Base-by-base conservation (phyloP, 2,329 filamentous ascomycete genomes). In the Paracorniculantispora psalliotae region DNA sequence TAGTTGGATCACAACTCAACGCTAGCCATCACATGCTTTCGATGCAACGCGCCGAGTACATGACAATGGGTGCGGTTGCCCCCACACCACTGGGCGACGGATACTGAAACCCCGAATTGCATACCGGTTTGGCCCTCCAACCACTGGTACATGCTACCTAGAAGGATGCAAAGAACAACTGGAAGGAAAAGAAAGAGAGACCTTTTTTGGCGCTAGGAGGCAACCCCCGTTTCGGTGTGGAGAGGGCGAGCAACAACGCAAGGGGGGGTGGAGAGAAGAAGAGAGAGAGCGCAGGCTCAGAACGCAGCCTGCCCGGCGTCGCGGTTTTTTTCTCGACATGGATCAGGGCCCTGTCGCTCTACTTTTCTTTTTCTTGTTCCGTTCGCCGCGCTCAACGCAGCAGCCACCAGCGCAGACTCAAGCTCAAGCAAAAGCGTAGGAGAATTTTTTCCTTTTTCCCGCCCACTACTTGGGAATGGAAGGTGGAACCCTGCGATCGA, bases 401-500 rank as follows among this genome's bases (percentile, higher is more conserved):
- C 30, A 49, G 54, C 54, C 54, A 57, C 54, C 53, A 35, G 54
- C 54, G 54, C 54, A 57, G 23, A 23, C 44, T 49, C 54, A 39
- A 48, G 54, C 54, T 57, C 44, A n/a, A 57, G 44, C 23, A 30
- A 30, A 6, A 13, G 6, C n/a, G 25, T 13, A 37, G 28, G 17
- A n/a, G 12, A 44, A 17, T 17, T 44, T 44, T n/a, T 10, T 44
- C 25, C n/a, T 41, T 19, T 8, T 52, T 7, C 23, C 12, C 33
- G 12, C 17, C 17, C 17, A 12, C 6, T 12, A 33, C 12, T 37
- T 12, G 12, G 33, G 33, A 8, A 37, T 37, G 33, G 4, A 33
- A 37, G 33, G 33, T 37, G 33, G 33, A 15, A 15, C 33, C 3
- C 12, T 37, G 12, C 33, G 33, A 37, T 37, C 33, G 33, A 37